Evolutionary conservation across 148 eudicot genomes (phyloP).

Genomic region (Hydrangea macrophylla): DNA sequence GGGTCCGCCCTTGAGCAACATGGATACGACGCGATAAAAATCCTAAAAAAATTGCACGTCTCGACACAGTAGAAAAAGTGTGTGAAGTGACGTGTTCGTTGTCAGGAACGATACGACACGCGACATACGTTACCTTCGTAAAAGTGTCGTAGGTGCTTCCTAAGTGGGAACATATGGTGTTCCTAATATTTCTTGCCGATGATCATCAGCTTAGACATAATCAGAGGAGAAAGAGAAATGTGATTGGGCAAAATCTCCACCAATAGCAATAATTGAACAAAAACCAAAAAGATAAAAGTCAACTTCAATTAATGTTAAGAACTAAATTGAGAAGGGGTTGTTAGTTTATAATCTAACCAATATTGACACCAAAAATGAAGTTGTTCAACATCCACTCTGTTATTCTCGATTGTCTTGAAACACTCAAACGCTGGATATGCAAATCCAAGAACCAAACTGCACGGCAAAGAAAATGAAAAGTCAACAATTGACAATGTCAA

Average conservation of each 20-base stretch:
- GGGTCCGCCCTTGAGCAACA: too few species aligned
- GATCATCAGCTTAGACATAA: too few species aligned
- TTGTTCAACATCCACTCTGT: conserved; percentile 65
- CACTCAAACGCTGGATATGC: conserved; percentile 95
- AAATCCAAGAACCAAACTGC: conserved; percentile 76
- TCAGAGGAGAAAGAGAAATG: not conserved
- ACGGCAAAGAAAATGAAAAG: not conserved
- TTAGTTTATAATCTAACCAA: conserved; percentile 76
- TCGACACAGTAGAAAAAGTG: too few species aligned
- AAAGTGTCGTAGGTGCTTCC: too few species aligned
- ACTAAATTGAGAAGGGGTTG: not conserved
- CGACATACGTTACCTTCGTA: too few species aligned
- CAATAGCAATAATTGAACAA: not conserved
- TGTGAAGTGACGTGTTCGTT: too few species aligned
- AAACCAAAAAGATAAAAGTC: not conserved
- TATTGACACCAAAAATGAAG: conserved; percentile 99
- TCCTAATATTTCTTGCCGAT: too few species aligned
- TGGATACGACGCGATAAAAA: too few species aligned
- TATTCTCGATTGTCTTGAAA: conserved; percentile 78
- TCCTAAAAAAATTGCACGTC: too few species aligned
- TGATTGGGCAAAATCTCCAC: not conserved
- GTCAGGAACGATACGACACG: too few species aligned
- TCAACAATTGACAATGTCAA: too few species aligned
- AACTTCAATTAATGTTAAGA: not conserved
- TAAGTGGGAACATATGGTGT: too few species aligned